Conservation (phyloP, 345 rosid species). For the Arabis alpina region DNA sequence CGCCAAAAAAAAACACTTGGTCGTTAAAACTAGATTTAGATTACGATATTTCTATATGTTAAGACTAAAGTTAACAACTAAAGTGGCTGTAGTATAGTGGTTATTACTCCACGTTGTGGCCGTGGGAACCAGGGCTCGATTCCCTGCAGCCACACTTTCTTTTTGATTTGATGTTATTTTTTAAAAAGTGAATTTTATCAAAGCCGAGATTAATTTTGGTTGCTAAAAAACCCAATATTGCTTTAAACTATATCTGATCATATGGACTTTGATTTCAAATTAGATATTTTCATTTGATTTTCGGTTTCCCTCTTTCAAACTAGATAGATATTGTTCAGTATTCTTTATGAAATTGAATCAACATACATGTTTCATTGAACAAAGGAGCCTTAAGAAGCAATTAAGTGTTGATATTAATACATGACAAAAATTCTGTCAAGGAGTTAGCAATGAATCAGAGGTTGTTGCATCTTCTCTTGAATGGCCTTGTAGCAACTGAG, state of each 20-base stretch:
- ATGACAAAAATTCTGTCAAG: background rate
- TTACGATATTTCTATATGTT: too few relatives aligned
- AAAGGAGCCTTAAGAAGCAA: constrained; percentile 1
- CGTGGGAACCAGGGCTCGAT: constrained; percentile 93
- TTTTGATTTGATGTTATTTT: background rate
- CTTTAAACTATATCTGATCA: too few relatives aligned
- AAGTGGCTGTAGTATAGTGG: constrained; percentile 86
- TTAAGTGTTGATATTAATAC: background rate
- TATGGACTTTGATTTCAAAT: too few relatives aligned
- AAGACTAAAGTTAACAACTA: too few relatives aligned
- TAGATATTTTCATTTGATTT: too few relatives aligned
- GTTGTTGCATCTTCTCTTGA: constrained; percentile 48
- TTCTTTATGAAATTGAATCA: too few relatives aligned
- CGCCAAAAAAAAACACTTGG: background rate
- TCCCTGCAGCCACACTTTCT: constrained; percentile 78
- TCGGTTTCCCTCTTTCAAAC: too few relatives aligned
- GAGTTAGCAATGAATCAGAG: constrained; percentile 36
- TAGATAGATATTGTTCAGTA: too few relatives aligned
- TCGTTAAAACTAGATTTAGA: too few relatives aligned
- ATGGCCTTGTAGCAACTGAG: constrained; percentile 72
- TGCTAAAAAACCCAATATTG: too few relatives aligned
- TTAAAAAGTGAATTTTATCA: too few relatives aligned
- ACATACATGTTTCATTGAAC: background rate
- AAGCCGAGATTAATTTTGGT: too few relatives aligned
- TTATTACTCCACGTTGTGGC: constrained; percentile 86